Conservation (phyloP, 23 red algal species). For the Chondrus crispus region DNA sequence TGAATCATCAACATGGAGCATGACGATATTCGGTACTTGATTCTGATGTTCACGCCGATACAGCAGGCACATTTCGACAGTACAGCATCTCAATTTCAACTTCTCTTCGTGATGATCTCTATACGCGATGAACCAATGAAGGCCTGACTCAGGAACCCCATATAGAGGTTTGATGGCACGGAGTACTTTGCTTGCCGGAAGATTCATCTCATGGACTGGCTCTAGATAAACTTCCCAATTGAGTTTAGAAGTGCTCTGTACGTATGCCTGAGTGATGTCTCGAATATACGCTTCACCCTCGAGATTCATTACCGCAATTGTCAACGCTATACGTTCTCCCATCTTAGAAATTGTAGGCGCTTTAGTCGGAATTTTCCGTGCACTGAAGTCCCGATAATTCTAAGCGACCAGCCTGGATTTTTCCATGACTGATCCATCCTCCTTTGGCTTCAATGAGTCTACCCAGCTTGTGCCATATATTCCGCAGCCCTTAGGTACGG, state of each 20-base stretch:
- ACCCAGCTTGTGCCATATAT: background rate
- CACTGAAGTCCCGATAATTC: background rate
- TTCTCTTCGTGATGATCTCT: background rate
- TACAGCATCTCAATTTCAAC: background rate
- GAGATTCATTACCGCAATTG: background rate
- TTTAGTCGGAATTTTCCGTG: background rate
- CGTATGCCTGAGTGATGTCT: background rate
- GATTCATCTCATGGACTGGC: background rate
- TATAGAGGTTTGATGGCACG: background rate
- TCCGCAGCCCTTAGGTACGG: background rate
- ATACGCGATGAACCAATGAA: background rate
- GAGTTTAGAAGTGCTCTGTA: background rate
- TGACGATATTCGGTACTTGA: background rate
- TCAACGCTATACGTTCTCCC: background rate
- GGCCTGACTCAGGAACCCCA: background rate
- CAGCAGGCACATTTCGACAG: background rate
- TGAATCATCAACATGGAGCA: background rate
- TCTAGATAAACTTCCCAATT: background rate
- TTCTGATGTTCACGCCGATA: too few relatives aligned
- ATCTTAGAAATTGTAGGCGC: background rate
- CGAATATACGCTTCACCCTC: background rate
- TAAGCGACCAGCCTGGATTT: background rate
- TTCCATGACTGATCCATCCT: background rate
- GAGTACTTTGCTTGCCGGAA: background rate
- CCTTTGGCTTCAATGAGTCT: background rate